Evolutionary conservation across 2,329 filamentous ascomycete species (phyloP), one percentile per base, ranked within the genome.

Genomic region (Plenodomus lindquistii): DNA sequence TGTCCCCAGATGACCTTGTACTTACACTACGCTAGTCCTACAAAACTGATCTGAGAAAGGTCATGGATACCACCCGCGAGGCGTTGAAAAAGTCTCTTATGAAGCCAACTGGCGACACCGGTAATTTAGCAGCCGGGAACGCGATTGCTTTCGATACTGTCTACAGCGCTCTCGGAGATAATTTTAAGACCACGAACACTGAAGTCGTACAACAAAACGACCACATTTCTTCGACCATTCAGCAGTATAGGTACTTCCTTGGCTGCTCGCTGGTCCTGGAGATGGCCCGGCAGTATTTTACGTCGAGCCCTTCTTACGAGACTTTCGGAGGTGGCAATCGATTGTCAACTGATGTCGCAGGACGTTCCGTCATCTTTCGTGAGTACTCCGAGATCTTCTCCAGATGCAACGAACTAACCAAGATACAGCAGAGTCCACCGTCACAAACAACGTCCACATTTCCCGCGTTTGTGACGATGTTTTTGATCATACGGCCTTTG

Each of bases 211-310:
- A n/a, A n/a, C n/a, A n/a, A n/a, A n/a, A n/a, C n/a, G n/a, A n/a
- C n/a, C n/a, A n/a, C n/a, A n/a, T n/a, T n/a, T n/a, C n/a, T n/a
- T n/a, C 57, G 29, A 39, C 52, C 5, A 34, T 52, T 2, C 20
- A 56, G 21, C 46, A 62, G 13, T 50, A 58, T 4, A 62, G 55
- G 55, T 37, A 37, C n/a, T 55, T 57, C 42, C 55, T 54, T 6
- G 62, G 60, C 21, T 52, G 56, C 37, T 55, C 50, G 45, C 42
- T 66, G 9, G 19, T 65, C 4, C 42, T 66, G 2, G 21, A 51
- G 18, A 52, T 51, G 37, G 52, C 54, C 1, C 43, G 57, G 18
- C 48, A 62, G 21, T 42, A 45, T 10, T 62, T 49, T 18, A 40
- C 51, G 1, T 59, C 51, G 2, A 59, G 65, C 16, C 44, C 57